A percentile compares a stretch with the other conserved stretches of the same genome.
Evolutionary conservation across 305 asterid species (phyloP).

Genomic region (Fraxinus latifolia): DNA sequence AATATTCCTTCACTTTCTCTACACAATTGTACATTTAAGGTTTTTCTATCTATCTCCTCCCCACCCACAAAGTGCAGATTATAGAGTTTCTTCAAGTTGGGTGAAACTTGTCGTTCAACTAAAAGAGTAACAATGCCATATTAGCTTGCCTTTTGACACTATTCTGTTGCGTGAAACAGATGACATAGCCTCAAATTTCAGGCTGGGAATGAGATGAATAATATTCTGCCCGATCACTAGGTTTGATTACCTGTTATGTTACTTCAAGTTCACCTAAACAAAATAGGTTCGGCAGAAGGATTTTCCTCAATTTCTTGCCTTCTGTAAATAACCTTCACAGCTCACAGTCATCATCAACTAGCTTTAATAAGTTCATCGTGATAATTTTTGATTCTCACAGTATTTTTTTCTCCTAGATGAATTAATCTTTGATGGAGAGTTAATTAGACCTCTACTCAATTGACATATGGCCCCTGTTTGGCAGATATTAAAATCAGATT

Average conservation of each 20-base stretch:
- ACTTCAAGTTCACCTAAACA: neutral
- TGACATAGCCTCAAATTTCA: neutral
- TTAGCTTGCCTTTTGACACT: neutral
- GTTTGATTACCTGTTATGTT: conserved; percentile 1
- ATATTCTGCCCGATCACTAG: neutral
- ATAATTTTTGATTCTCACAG: conserved; percentile 2
- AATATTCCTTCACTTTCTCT: conserved; percentile 17
- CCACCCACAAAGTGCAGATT: conserved; percentile 14
- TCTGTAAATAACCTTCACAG: neutral
- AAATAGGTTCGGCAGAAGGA: neutral
- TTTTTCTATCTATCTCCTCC: neutral
- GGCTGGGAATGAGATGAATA: neutral
- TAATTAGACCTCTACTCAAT: neutral
- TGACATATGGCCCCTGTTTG: neutral
- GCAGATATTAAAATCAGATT: no score
- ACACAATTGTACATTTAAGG: neutral
- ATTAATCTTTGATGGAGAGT: neutral
- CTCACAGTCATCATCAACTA: conserved; percentile 1
- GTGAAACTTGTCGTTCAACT: neutral
- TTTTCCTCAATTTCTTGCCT: conserved; percentile 7
- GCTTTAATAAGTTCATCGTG: conserved; percentile 4
- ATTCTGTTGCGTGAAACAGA: neutral
- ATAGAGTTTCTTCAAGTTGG: neutral
- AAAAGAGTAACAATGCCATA: neutral
- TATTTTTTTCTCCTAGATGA: neutral